These are phyloP conservation scores for Capronia epimyces DNA, from an alignment of 2,329 filamentous ascomycete species.

Conservation along the genomic window DNA sequence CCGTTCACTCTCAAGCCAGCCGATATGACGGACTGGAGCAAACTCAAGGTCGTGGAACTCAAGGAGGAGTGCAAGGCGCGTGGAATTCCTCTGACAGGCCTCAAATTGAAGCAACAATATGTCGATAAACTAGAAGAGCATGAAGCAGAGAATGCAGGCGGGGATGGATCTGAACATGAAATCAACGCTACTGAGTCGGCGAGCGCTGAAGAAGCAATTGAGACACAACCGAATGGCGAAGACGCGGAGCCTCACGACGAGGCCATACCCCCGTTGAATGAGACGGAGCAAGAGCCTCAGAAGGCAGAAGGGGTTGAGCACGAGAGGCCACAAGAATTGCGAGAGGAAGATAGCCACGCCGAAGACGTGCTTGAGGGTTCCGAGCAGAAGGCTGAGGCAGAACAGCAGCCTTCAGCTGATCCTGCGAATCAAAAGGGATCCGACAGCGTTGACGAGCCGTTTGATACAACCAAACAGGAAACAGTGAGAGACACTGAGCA, in stretches of 20 bases:
- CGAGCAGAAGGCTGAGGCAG: background rate
- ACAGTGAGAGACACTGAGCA: background rate
- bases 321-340: background rate
- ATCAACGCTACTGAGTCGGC: background rate
- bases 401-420: background rate
- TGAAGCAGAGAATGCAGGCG: constrained; percentile 13
- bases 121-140: constrained; percentile 56
- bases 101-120: constrained; percentile 62
- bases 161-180: background rate
- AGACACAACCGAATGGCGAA: constrained; percentile 32
- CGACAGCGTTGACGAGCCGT: background rate
- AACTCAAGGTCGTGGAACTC: constrained; percentile 68
- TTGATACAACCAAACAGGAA: background rate
- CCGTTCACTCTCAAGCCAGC: constrained; percentile 10
- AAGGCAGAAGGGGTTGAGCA: background rate
- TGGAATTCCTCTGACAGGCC: constrained; percentile 62
- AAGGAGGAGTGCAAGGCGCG: constrained; percentile 68
- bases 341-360: constrained; percentile 1
- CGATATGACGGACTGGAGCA: constrained; percentile 49
- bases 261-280: background rate
- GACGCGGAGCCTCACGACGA: constrained; percentile 9
- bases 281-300: background rate
- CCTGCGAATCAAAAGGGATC: background rate
- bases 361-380: background rate
- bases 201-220: constrained; percentile 17